Percentiles rank a stretch among this genome's conserved stretches.
Evolutionary conservation across 805 yeast genomes (phyloP).

Genomic region (Starmerella floricola): DNA sequence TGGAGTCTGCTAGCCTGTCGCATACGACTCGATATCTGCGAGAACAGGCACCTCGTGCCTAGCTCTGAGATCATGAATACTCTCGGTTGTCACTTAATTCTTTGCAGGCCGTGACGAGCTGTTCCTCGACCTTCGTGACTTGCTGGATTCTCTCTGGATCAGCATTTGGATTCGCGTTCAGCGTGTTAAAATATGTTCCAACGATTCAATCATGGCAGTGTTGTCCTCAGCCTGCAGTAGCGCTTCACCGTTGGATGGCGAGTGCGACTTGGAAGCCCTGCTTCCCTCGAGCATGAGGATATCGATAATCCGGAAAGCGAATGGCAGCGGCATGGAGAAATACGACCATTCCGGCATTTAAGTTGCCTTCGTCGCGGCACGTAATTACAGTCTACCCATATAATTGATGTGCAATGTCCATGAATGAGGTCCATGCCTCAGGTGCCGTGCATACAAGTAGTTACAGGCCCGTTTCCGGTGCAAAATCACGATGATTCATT

Average conservation of each 20-base stretch:
- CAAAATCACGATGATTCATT: too few relatives aligned
- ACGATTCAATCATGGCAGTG: slow-evolving; percentile 80
- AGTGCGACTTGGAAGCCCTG: slow-evolving; percentile 80
- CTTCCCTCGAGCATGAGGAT: slow-evolving; percentile 85
- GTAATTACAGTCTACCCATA: too few relatives aligned
- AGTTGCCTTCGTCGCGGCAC: too few relatives aligned
- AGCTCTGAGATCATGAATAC: slow-evolving; percentile 54
- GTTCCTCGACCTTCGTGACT: slow-evolving; percentile 76
- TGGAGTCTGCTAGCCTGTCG: slow-evolving; percentile 67
- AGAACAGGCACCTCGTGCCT: slow-evolving; percentile 66
- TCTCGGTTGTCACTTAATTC: slow-evolving; percentile 75
- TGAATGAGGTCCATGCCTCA: too few relatives aligned
- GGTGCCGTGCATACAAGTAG: too few relatives aligned
- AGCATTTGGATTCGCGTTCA: slow-evolving; percentile 71
- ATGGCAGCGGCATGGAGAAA: slow-evolving; percentile 89
- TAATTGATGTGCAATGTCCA: too few relatives aligned
- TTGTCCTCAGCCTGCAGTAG: slow-evolving; percentile 74
- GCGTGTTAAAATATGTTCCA: slow-evolving; percentile 63
- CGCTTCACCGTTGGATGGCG: slow-evolving; percentile 83
- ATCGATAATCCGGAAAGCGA: slow-evolving; percentile 84
- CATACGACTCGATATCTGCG: slow-evolving; percentile 77
- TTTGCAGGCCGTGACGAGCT: slow-evolving; percentile 81
- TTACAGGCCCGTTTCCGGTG: too few relatives aligned
- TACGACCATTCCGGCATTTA: too few relatives aligned
- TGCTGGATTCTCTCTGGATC: slow-evolving; percentile 49